Base-by-base conservation (phyloP, 805 yeast genomes). In the Yarrowia sp. region DNA sequence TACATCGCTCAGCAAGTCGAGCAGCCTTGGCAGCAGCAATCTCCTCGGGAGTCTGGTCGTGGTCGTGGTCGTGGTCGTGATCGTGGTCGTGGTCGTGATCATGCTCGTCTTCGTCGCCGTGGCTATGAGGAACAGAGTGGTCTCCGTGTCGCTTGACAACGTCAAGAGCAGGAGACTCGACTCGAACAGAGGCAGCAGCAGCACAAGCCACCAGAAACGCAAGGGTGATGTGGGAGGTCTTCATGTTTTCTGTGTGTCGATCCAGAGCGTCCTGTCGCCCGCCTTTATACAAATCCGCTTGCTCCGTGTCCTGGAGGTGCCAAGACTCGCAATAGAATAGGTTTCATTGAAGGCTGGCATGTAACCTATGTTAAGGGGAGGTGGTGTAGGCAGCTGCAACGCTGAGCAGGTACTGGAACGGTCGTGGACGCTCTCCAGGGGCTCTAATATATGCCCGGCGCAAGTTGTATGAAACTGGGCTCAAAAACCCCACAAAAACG, bases 311-410 rank as follows among this genome's bases (percentile, higher is more conserved):
- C 8, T 14, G 38, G 38, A 29, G 53, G 36, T 49, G 58, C 58
- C 58, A 51, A 51, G 58, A 51, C 58, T 8, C 18, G 24, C 24
- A 22, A 51, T 24, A 25, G 58, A 51, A 51, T 51, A 51, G 36
- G 58, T 51, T 51, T 51, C 58, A 51, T 51, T 18, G 14, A 51
- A 51, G 38, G 21, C 36, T 19, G 33, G 55, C 55, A 29, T 46
- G 53, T 46, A 46, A 29, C 25, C 36, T 46, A 46, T 46, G 53
- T 36, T 7, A 29, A 46, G 35, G 24, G 35, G 32, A 18, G 16
- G 22, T n/a, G n/a, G n/a, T n/a, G n/a, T n/a, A n/a, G n/a, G n/a
- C n/a, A n/a, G n/a, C n/a, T n/a, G n/a, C n/a, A n/a, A n/a, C n/a
- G n/a, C n/a, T n/a, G n/a, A n/a, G n/a, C n/a, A n/a, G n/a, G n/a